A percentile compares a stretch with the other conserved stretches of the same genome.
Conservation (phyloP, 148 eudicot genomes). For the Rhododendron kiyosumense region DNA sequence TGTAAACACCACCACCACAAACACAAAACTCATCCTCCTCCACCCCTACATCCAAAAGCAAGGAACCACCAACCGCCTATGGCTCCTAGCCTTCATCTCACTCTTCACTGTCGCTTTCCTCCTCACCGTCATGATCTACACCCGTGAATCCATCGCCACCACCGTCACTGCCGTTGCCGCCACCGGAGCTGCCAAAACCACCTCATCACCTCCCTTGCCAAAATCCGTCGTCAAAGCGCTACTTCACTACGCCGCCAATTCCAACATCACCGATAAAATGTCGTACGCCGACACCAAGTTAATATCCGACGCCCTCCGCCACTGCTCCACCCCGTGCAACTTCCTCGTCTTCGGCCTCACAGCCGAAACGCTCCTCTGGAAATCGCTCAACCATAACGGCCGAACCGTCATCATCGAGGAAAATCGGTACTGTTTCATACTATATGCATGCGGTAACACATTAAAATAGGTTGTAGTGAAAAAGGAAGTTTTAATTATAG, state of each 20-base stretch:
- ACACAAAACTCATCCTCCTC: constrained; percentile 65
- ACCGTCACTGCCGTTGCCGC: constrained; percentile 23
- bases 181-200: constrained; percentile 6
- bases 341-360: constrained; percentile 73
- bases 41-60: constrained; percentile 83
- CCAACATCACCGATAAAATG: constrained; percentile 64
- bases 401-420: constrained; percentile 75
- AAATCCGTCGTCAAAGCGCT: constrained; percentile 51
- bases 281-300: constrained; percentile 46
- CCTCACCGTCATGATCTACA: constrained; percentile 46
- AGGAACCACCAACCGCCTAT: constrained; percentile 52
- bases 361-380: constrained; percentile 68
- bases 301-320: constrained; percentile 44
- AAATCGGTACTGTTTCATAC: constrained; percentile 12
- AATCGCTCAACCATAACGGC: constrained; percentile 59
- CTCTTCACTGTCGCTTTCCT: constrained; percentile 54
- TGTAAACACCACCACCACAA: constrained; percentile 17
- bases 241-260: constrained; percentile 60
- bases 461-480: too few relatives aligned
- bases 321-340: constrained; percentile 63
- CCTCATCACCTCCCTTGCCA: constrained; percentile 21
- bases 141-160: constrained; percentile 38
- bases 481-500: too few relatives aligned
- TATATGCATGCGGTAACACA: too few relatives aligned
- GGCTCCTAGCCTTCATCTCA: constrained; percentile 58